These are phyloP conservation scores for Fistulifera solaris DNA, from an alignment of 108 stramenopile genomes.

Conservation along the genomic window DNA sequence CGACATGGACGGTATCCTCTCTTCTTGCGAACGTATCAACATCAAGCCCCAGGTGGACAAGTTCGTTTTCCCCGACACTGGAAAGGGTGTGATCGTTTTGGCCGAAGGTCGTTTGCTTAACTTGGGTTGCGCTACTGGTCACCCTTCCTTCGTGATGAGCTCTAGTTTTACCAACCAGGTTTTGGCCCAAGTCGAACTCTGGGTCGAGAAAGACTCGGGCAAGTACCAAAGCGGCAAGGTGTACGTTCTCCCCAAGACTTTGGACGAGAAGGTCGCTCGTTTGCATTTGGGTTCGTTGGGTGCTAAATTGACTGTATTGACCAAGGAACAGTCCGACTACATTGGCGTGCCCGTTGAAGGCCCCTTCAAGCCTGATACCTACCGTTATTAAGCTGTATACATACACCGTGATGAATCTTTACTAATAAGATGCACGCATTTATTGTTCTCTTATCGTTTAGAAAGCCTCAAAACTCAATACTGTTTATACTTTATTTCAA, in stretches of 20 bases:
- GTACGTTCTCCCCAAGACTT: conserved; percentile 96
- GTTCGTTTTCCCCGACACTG: conserved; percentile 85
- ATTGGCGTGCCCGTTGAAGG: conserved; percentile 87
- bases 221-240: conserved; percentile 95
- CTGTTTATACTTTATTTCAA: too few relatives aligned
- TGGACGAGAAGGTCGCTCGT: conserved; percentile 99
- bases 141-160: conserved; percentile 99
- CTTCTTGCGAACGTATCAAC: conserved; percentile 87
- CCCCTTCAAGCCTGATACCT: conserved; percentile 98
- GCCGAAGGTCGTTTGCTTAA: conserved; percentile 99
- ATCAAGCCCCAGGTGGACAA: conserved; percentile 99
- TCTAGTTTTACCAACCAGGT: conserved; percentile 99
- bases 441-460: too few relatives aligned
- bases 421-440: too few relatives aligned
- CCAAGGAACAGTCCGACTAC: conserved; percentile 95
- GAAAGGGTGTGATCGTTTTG: conserved; percentile 92
- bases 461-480: too few relatives aligned
- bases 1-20: conserved; percentile 95
- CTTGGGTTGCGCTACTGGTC: conserved; percentile 99
- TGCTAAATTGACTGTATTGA: conserved; percentile 91
- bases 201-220: conserved; percentile 88
- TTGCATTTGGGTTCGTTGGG: conserved; percentile 93
- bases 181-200: conserved; percentile 97
- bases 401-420: too few relatives aligned
- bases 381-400: conserved; percentile 86